These are phyloP conservation scores for Cubamyces sp. DNA, from an alignment of 768 basidiomycete genomes.

Conservation along the genomic window DNA sequence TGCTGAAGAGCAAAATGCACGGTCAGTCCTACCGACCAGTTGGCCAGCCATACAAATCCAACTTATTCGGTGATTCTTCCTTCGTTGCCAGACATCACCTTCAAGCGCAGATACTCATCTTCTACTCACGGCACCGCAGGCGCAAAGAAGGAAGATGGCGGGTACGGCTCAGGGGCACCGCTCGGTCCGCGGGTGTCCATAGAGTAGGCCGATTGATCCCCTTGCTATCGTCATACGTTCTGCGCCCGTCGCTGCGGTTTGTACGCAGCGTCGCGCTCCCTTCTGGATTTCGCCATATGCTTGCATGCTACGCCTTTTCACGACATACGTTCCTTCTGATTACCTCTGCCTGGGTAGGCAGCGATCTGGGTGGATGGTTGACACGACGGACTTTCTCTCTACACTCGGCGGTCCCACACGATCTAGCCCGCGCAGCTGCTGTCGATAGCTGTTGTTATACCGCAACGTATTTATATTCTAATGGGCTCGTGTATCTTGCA, in stretches of 20 bases:
- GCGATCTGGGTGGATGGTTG: conserved; percentile 16
- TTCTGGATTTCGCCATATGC: neutral
- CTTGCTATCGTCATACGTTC: neutral
- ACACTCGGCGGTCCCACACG: neutral
- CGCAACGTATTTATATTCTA: conserved; percentile 25
- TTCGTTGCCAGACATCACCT: conserved; percentile 49
- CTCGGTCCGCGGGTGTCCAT: conserved; percentile 75
- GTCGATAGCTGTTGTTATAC: conserved; percentile 12
- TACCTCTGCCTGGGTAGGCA: conserved; percentile 3
- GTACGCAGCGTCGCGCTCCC: neutral
- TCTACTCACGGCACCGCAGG: conserved; percentile 34
- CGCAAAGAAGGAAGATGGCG: conserved; percentile 47
- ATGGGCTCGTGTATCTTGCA: conserved; percentile 14
- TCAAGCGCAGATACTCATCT: conserved; percentile 48
- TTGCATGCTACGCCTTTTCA: conserved; percentile 10
- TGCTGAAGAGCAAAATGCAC: conserved; percentile 70
- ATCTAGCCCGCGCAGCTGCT: conserved; percentile 3
- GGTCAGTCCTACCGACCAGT: conserved; percentile 58
- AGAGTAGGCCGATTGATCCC: conserved; percentile 48
- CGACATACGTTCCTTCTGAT: conserved; percentile 9
- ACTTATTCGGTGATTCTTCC: conserved; percentile 44
- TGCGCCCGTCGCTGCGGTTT: neutral
- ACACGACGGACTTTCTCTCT: conserved; percentile 5
- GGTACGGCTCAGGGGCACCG: conserved; percentile 56
- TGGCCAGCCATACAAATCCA: conserved; percentile 32